Conservation (phyloP, 2,329 filamentous ascomycete species). For the Cytospora piceicola region DNA sequence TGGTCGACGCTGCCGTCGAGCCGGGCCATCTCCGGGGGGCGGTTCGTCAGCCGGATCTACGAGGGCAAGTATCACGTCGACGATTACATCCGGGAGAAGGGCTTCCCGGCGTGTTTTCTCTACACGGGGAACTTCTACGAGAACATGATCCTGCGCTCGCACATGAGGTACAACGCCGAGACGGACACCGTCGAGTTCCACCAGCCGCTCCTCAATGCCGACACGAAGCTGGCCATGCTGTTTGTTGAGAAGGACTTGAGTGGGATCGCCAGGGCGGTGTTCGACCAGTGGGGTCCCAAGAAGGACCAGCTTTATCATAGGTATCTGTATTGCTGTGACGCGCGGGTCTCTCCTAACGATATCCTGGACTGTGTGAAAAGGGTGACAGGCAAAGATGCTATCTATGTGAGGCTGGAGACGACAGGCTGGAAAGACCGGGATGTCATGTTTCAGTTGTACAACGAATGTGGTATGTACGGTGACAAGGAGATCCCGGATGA, state of each 20-base stretch:
- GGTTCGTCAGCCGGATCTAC: constrained; percentile 23
- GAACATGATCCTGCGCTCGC: constrained; percentile 23
- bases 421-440: constrained; percentile 24
- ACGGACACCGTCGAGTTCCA: constrained; percentile 22
- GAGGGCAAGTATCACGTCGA: constrained; percentile 27
- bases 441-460: constrained; percentile 21
- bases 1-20: constrained; percentile 26
- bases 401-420: constrained; percentile 14
- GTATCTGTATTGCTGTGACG: constrained; percentile 21
- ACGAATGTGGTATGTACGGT: constrained; percentile 20
- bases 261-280: constrained; percentile 22
- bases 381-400: constrained; percentile 12
- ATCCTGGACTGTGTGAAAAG: constrained; percentile 17
- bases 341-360: constrained; percentile 9
- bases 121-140: constrained; percentile 28
- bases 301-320: constrained; percentile 12
- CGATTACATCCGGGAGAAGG: constrained; percentile 17
- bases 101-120: constrained; percentile 23
- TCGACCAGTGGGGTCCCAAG: constrained; percentile 22
- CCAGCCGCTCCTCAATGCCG: constrained; percentile 22
- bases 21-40: constrained; percentile 20
- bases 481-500: constrained; percentile 13
- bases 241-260: constrained; percentile 28
- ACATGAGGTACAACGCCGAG: constrained; percentile 22
- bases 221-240: constrained; percentile 28